Conservation (phyloP, 768 basidiomycete species). For the Russula compacta region DNA sequence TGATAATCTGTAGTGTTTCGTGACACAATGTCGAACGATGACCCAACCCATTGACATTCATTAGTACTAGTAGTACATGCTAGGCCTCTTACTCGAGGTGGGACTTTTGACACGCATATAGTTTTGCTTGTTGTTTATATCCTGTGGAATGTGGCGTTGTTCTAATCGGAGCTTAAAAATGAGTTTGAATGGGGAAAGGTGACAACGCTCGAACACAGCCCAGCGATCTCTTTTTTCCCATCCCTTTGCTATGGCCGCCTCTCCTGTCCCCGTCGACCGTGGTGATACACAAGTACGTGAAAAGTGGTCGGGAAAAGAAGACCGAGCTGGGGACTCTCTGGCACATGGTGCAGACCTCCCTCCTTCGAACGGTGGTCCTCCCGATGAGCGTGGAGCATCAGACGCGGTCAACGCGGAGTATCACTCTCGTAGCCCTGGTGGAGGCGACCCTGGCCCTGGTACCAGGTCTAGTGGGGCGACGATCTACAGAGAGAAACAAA, state of each 20-base stretch:
- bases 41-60: not conserved
- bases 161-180: slow-evolving; percentile 21
- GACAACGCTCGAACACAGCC: not conserved
- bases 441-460: slow-evolving; percentile 14
- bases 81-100: not conserved
- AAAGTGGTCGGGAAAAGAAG: slow-evolving; percentile 21
- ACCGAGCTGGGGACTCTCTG: slow-evolving; percentile 18
- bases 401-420: slow-evolving; percentile 17
- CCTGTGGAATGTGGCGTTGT: slow-evolving; percentile 13
- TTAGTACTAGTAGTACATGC: not conserved
- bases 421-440: slow-evolving; percentile 18
- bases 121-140: not conserved
- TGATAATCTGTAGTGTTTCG: slow-evolving; percentile 16
- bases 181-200: not conserved
- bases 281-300: slow-evolving; percentile 17
- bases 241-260: slow-evolving; percentile 21
- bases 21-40: not conserved
- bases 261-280: slow-evolving; percentile 20
- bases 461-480: slow-evolving; percentile 17
- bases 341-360: slow-evolving; percentile 20
- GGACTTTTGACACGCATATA: not conserved
- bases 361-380: slow-evolving; percentile 17
- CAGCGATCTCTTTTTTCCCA: slow-evolving; percentile 6
- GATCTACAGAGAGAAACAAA: slow-evolving; percentile 56
- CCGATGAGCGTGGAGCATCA: slow-evolving; percentile 19